A percentile compares a stretch with the other conserved stretches of the same genome.
Evolutionary conservation across 768 basidiomycete genomes (phyloP).

Genomic region (Auricularia sp.): DNA sequence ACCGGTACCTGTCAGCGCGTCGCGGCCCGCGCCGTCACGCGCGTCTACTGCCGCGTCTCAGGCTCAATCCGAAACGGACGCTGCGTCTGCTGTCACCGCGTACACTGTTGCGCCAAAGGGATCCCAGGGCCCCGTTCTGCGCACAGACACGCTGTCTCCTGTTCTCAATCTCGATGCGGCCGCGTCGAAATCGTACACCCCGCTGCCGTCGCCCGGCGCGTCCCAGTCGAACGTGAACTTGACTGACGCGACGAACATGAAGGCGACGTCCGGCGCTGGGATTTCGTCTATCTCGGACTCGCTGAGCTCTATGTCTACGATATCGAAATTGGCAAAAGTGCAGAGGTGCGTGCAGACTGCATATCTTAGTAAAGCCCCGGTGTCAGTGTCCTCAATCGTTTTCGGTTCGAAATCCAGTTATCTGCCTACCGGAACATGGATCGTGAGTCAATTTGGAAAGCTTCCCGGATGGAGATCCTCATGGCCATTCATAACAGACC

Average conservation of each 20-base stretch:
- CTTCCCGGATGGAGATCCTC: neutral
- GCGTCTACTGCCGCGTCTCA: too few species aligned
- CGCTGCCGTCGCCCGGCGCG: neutral
- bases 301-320: neutral
- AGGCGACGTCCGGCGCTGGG: neutral
- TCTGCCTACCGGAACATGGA: neutral
- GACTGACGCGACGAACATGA: neutral
- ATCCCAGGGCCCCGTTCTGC: neutral
- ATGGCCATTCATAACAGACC: neutral
- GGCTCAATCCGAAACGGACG: neutral
- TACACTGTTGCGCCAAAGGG: too few species aligned
- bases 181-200: neutral
- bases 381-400: neutral
- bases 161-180: neutral
- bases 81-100: neutral
- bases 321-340: neutral
- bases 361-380: neutral
- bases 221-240: neutral
- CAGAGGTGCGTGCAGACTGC: neutral
- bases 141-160: neutral
- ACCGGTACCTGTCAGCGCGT: too few species aligned
- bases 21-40: too few species aligned
- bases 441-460: neutral
- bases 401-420: neutral
- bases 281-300: neutral